A percentile compares a stretch with the other conserved stretches of the same genome.
These are phyloP conservation scores for Alternaria sp. DNA, from an alignment of 2,329 filamentous ascomycete genomes.

Conservation along the genomic window DNA sequence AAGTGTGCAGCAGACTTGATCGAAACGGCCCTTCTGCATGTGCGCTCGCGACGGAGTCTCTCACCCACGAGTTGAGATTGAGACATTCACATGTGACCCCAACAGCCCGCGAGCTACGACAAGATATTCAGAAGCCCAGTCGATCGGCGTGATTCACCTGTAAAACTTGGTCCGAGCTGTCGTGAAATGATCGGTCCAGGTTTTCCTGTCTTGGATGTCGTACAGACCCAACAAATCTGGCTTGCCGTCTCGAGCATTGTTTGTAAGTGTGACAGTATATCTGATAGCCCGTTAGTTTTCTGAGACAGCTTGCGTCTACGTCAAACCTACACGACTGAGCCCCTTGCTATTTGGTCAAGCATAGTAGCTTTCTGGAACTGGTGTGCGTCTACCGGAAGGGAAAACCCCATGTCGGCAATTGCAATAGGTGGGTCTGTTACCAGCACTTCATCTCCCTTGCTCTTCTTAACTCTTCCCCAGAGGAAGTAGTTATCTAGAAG, in stretches of 20 bases:
- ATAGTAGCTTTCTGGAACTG: slow-evolving; percentile 36
- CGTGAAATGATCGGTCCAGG: slow-evolving; percentile 29
- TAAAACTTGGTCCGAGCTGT: neutral
- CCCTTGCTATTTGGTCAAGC: slow-evolving; percentile 39
- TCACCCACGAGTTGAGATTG: neutral
- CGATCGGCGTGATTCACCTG: neutral
- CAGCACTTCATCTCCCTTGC: slow-evolving; percentile 25
- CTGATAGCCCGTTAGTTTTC: slow-evolving; percentile 5
- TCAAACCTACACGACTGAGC: slow-evolving; percentile 24
- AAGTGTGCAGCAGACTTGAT: neutral
- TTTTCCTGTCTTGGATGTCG: slow-evolving; percentile 24
- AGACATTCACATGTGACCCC: neutral
- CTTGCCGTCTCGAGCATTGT: slow-evolving; percentile 18
- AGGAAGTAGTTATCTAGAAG: slow-evolving; percentile 43
- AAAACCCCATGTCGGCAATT: slow-evolving; percentile 23
- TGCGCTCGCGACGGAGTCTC: neutral
- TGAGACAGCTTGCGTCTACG: neutral
- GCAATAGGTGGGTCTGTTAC: slow-evolving; percentile 34
- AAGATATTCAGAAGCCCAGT: neutral
- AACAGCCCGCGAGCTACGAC: neutral
- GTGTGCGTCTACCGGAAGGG: slow-evolving; percentile 22
- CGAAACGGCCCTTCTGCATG: too few species aligned
- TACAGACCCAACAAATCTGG: slow-evolving; percentile 32
- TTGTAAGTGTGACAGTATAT: slow-evolving; percentile 32
- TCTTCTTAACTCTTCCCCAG: slow-evolving; percentile 41